phyloP scores from a whole-genome alignment of 2,329 filamentous ascomycete species.

The Fusarium sp. region DNA sequence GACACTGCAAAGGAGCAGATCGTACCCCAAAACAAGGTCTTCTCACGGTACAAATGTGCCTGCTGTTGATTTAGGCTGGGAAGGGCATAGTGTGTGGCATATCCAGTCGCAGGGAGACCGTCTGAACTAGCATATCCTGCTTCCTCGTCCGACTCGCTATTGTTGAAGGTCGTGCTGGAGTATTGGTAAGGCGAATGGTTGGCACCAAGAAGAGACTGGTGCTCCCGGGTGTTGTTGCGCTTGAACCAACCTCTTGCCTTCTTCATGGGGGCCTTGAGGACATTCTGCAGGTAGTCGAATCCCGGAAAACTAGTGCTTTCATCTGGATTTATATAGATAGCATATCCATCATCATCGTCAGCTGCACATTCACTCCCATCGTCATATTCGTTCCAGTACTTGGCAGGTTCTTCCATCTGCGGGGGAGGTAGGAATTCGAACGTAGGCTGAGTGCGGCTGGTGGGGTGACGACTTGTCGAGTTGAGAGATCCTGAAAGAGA shows the following conservation, averaged over 20 bases:
- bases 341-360: conserved; percentile 66
- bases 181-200: conserved; percentile 42
- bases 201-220: conserved; percentile 44
- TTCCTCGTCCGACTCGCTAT: conserved; percentile 54
- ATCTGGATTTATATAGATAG: conserved; percentile 79
- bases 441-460: conserved; percentile 36
- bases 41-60: conserved; percentile 61
- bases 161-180: conserved; percentile 42
- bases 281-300: conserved; percentile 65
- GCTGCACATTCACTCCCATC: conserved; percentile 75
- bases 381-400: conserved; percentile 91
- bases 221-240: conserved; percentile 42
- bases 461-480: conserved; percentile 25
- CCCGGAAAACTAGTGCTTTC: conserved; percentile 69
- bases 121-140: conserved; percentile 64
- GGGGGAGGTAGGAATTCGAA: conserved; percentile 48
- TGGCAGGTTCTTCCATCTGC: conserved; percentile 44
- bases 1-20: conserved; percentile 66
- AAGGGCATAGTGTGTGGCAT: conserved; percentile 64
- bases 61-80: conserved; percentile 63
- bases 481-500: conserved; percentile 16
- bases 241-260: conserved; percentile 63
- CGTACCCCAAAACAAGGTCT: conserved; percentile 63
- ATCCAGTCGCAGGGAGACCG: conserved; percentile 60
- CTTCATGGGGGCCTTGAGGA: conserved; percentile 60